Evolutionary conservation across 257 asterid genomes (phyloP).

Genomic region (Paulownia fortunei): DNA sequence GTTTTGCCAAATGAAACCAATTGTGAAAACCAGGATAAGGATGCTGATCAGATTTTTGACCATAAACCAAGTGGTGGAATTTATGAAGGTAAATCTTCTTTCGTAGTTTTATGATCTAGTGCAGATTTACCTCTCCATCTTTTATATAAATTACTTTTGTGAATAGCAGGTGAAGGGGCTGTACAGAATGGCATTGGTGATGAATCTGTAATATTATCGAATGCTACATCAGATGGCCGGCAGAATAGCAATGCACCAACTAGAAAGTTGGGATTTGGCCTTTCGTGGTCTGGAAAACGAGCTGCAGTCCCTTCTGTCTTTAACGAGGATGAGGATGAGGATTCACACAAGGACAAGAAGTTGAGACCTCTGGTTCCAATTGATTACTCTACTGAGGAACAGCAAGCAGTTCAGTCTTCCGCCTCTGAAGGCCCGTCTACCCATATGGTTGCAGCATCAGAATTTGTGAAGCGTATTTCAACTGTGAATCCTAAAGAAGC

Average conservation of each 20-base stretch:
- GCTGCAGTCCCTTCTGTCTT: slow-evolving; percentile 93
- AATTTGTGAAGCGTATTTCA: slow-evolving; percentile 68
- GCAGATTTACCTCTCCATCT: slow-evolving; percentile 11
- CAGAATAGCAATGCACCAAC: slow-evolving; percentile 69
- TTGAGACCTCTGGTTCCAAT: slow-evolving; percentile 98
- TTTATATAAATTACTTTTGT: slow-evolving; percentile 28
- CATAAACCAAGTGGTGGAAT: slow-evolving; percentile 47
- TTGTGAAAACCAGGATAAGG: slow-evolving; percentile 47
- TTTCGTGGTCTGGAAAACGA: slow-evolving; percentile 84
- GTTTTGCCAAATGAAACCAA: slow-evolving; percentile 51
- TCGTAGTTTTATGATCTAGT: too few relatives aligned
- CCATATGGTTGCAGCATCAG: slow-evolving; percentile 68
- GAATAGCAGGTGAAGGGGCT: slow-evolving; percentile 59
- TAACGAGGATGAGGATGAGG: slow-evolving; percentile 93
- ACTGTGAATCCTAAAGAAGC: slow-evolving; percentile 68
- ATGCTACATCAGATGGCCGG: slow-evolving; percentile 49
- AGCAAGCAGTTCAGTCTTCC: slow-evolving; percentile 55
- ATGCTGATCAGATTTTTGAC: slow-evolving; percentile 48
- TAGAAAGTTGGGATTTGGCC: slow-evolving; percentile 91
- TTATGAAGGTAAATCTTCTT: slow-evolving; percentile 45
- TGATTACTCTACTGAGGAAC: slow-evolving; percentile 95
- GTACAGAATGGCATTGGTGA: slow-evolving; percentile 67
- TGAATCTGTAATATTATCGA: slow-evolving; percentile 46
- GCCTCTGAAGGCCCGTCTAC: slow-evolving; percentile 60
- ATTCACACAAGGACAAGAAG: slow-evolving; percentile 89